Evolutionary conservation across 331 rosid genomes (phyloP), one percentile per base, ranked within the genome.

Genomic region (Telfairia occidentalis): DNA sequence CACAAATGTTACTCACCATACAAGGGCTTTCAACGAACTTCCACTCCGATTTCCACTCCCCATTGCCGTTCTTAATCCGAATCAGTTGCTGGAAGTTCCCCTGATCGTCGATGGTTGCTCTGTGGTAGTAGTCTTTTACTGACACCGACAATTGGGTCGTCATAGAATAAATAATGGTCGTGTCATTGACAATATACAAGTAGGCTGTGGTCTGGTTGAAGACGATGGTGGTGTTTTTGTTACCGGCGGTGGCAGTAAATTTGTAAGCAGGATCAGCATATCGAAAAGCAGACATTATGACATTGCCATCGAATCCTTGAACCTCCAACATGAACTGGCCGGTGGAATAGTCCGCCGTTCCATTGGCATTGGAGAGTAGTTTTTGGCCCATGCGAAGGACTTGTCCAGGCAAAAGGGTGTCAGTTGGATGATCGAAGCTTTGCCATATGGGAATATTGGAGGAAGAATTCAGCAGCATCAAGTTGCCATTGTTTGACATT

Each of bases 341-440:
- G 5, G 79, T 84, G 0, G 85, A 71, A 66, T 71, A 81, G 57
- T 84, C 83, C 3, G 6, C 9, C 24, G 81, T 75, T 64, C 42
- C 75, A 11, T 76, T 71, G 75, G 81, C 75, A 73, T 79, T 84
- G 52, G 83, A 81, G 23, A 13, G 78, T 30, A 84, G 54, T 19
- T 16, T 42, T 70, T 81, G 81, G 46, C 81, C 73, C 74, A 65
- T 78, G 2, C 4, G 5, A 65, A 81, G 57, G 2, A 38, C 57
- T 72, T 84, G 87, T 72, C 85, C 81, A 10, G 61, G 48, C 15
- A 83, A 80, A 40, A 83, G 76, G 6, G 80, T 80, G 61, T 83
- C 71, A 13, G 82, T 83, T 1, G 86, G 86, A 13, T 74, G 60
- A 75, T 53, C 79, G 73, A 84, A 81, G 74, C 84, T 84, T 60